Evolutionary conservation across 495 filamentous ascomycete genomes (phyloP).

Genomic region (Daldinia concentrica): DNA sequence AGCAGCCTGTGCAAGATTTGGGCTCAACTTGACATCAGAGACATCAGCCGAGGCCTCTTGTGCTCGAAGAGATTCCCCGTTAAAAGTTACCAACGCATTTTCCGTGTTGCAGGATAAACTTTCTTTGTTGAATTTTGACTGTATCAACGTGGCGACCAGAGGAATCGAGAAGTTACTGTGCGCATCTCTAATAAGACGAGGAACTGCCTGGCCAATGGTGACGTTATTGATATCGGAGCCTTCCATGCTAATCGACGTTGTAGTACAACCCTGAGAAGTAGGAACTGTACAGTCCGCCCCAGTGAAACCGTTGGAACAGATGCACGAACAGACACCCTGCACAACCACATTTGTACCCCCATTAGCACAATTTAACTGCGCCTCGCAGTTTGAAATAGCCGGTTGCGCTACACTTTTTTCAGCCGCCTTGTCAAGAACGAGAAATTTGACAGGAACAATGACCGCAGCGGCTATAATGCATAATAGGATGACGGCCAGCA

Average conservation of each 20-base stretch:
- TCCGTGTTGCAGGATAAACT: slow-evolving; percentile 80
- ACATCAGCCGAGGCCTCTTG: slow-evolving; percentile 41
- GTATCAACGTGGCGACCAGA: slow-evolving; percentile 69
- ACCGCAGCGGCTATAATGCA: slow-evolving; percentile 86
- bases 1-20: slow-evolving; percentile 37
- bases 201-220: slow-evolving; percentile 81
- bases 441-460: slow-evolving; percentile 83
- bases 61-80: slow-evolving; percentile 58
- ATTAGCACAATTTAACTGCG: slow-evolving; percentile 72
- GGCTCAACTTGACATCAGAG: slow-evolving; percentile 16
- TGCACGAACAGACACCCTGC: slow-evolving; percentile 76
- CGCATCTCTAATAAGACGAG: slow-evolving; percentile 71
- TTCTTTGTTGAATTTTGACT: slow-evolving; percentile 77
- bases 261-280: slow-evolving; percentile 75
- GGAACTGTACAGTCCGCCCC: slow-evolving; percentile 74
- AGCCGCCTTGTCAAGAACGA: slow-evolving; percentile 69
- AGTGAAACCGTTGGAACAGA: slow-evolving; percentile 86
- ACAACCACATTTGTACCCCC: slow-evolving; percentile 78
- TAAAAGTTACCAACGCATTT: slow-evolving; percentile 87
- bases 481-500: slow-evolving; percentile 72
- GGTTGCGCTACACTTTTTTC: slow-evolving; percentile 42
- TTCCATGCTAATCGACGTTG: slow-evolving; percentile 61
- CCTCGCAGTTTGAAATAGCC: slow-evolving; percentile 61
- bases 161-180: slow-evolving; percentile 77
- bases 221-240: slow-evolving; percentile 68